These are phyloP conservation scores for Ganoderma sp. DNA, from an alignment of 1,284 basidiomycete genomes.

Conservation along the genomic window DNA sequence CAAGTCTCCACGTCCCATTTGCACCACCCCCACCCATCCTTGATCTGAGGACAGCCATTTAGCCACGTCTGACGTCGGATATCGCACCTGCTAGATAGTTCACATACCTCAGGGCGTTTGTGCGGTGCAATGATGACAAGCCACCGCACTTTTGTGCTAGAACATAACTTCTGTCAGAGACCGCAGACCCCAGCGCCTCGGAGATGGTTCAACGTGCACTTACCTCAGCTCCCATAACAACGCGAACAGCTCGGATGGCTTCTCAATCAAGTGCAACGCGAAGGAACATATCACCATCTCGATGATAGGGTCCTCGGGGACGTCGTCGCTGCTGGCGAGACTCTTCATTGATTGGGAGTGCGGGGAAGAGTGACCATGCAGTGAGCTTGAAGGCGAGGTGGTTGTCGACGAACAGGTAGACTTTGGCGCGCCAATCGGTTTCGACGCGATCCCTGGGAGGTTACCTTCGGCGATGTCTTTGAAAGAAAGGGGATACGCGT, in stretches of 20 bases:
- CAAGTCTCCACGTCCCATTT: slow-evolving; percentile 70
- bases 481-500: slow-evolving; percentile 59
- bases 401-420: slow-evolving; percentile 17
- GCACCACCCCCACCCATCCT: slow-evolving; percentile 75
- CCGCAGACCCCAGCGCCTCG: background rate
- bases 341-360: slow-evolving; percentile 12
- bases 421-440: slow-evolving; percentile 29
- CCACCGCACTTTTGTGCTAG: slow-evolving; percentile 63
- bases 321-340: slow-evolving; percentile 2
- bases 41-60: slow-evolving; percentile 54
- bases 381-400: slow-evolving; percentile 25
- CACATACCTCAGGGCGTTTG: slow-evolving; percentile 70
- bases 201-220: slow-evolving; percentile 6
- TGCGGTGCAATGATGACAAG: slow-evolving; percentile 74
- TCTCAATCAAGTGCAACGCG: slow-evolving; percentile 71
- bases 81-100: background rate
- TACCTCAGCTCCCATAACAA: slow-evolving; percentile 62
- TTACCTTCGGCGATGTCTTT: slow-evolving; percentile 56
- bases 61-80: slow-evolving; percentile 1
- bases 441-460: slow-evolving; percentile 44
- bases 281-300: slow-evolving; percentile 77
- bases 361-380: slow-evolving; percentile 16
- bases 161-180: background rate
- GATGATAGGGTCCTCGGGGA: slow-evolving; percentile 35
- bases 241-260: slow-evolving; percentile 65